These are phyloP conservation scores for Crotalaria pallida DNA, from an alignment of 306 rosid genomes.

Conservation along the genomic window DNA sequence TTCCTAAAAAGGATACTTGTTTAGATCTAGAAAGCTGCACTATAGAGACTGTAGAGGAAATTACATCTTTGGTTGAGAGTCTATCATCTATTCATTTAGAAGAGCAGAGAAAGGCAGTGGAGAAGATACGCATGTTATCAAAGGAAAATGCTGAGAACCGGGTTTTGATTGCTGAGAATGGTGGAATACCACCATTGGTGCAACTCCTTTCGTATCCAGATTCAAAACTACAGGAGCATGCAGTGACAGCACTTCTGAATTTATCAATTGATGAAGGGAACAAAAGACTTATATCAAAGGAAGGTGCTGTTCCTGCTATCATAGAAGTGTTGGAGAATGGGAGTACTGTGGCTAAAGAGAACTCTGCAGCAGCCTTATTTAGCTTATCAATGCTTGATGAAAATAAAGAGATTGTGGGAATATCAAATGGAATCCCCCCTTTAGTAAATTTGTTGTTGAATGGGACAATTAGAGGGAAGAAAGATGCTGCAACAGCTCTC, in stretches of 20 bases:
- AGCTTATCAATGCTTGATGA: constrained; percentile 89
- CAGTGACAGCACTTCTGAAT: constrained; percentile 75
- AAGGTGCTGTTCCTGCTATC: constrained; percentile 78
- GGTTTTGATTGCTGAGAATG: constrained; percentile 55
- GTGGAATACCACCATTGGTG: constrained; percentile 74
- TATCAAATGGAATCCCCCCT: constrained; percentile 56
- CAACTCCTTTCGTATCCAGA: constrained; percentile 67
- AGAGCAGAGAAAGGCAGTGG: constrained; percentile 62
- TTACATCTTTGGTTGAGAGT: constrained; percentile 44
- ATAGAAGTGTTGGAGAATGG: constrained; percentile 69
- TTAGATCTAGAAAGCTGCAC: constrained; percentile 26
- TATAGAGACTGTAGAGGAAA: constrained; percentile 31
- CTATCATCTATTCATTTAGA: constrained; percentile 46
- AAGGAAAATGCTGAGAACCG: constrained; percentile 79
- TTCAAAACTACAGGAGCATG: constrained; percentile 66
- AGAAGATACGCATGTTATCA: constrained; percentile 63
- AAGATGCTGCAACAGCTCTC: constrained; percentile 81
- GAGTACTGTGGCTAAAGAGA: constrained; percentile 63
- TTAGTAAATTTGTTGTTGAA: constrained; percentile 49
- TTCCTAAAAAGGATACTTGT: constrained; percentile 39
- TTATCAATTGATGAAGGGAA: constrained; percentile 73
- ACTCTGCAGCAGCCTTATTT: constrained; percentile 79
- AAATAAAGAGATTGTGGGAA: constrained; percentile 57
- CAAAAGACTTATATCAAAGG: constrained; percentile 57
- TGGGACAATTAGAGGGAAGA: constrained; percentile 73